Evolutionary conservation across 495 filamentous ascomycete genomes (phyloP), one percentile per base, ranked within the genome.

Genomic region (Aspergillus nanangensis): DNA sequence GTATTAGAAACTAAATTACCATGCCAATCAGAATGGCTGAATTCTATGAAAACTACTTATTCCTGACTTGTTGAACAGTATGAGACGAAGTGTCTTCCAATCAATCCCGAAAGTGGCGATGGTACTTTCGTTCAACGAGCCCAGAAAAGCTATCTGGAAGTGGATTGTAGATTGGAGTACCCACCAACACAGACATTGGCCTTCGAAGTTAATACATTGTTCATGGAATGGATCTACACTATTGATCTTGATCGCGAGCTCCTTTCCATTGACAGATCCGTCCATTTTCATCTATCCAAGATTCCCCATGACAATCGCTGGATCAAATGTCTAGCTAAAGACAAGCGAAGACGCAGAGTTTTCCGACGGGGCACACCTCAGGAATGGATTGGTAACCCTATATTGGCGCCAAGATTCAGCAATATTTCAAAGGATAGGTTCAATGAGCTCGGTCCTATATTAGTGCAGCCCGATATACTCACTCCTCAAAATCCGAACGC

Each of bases 221-320:
- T 25, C 23, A 44, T 45, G 9, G 52, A 59, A 38, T 55, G 40
- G 42, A 48, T 25, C 1, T 59, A 59, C 34, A 55, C 44, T 11
- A 15, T 59, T 19, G 56, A 59, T 42, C 45, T 59, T 14, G 56
- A 59, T 29, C 48, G 41, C 4, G 56, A 55, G 25, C 27, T 59
- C 27, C 19, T 59, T 1, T 31, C 17, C 14, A 38, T 58, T 18
- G 48, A 58, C 23, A 8, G 44, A 5, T 18, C 44, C 11, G 37
- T 43, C 8, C 31, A 43, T 33, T 48, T 53, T 11, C n/a, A 41
- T 0, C 25, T 58, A 8, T 19, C 37, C 4, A 49, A 43, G 17
- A 29, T 58, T 3, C 41, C 55, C 1, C 45, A 25, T 17, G 14
- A 36, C 15, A 10, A 11, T 11, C 25, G 23, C 4, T 58, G 55